phyloP scores from a whole-genome alignment of 2,329 filamentous ascomycete genomes.

The Venturia carpophila region DNA sequence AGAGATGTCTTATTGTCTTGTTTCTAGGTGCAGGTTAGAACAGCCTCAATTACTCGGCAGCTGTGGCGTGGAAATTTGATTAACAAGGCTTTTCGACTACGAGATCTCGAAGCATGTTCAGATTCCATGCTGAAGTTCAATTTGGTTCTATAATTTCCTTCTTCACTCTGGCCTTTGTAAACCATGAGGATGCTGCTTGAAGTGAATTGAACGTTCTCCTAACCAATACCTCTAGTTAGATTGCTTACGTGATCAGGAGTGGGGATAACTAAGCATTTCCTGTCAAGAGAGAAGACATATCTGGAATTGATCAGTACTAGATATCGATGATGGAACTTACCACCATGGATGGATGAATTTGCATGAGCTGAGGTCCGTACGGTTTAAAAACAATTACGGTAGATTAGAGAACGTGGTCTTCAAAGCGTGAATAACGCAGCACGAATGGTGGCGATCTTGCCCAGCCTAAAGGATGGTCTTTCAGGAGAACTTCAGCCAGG shows the following conservation, averaged over 20 bases:
- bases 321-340: not conserved
- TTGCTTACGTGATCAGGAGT: not conserved
- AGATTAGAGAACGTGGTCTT: not conserved
- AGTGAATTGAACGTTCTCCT: not conserved
- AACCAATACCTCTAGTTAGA: not conserved
- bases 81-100: too few species aligned
- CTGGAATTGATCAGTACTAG: not conserved
- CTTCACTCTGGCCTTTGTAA: too few species aligned
- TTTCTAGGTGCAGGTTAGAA: too few species aligned
- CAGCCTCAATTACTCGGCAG: too few species aligned
- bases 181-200: not conserved
- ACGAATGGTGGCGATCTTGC: not conserved
- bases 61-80: too few species aligned
- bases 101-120: too few species aligned
- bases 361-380: too few species aligned
- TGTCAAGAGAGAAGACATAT: not conserved
- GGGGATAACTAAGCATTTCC: not conserved
- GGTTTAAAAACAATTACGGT: not conserved
- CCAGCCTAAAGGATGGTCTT: too few species aligned
- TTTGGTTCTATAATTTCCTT: too few species aligned
- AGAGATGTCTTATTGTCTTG: not conserved
- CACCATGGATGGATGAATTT: too few species aligned
- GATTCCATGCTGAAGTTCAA: too few species aligned
- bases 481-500: too few species aligned
- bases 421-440: not conserved